Evolutionary conservation across 306 rosid species (phyloP), one percentile per base, ranked within the genome.

Genomic region (Vigna reflexopilosa): DNA sequence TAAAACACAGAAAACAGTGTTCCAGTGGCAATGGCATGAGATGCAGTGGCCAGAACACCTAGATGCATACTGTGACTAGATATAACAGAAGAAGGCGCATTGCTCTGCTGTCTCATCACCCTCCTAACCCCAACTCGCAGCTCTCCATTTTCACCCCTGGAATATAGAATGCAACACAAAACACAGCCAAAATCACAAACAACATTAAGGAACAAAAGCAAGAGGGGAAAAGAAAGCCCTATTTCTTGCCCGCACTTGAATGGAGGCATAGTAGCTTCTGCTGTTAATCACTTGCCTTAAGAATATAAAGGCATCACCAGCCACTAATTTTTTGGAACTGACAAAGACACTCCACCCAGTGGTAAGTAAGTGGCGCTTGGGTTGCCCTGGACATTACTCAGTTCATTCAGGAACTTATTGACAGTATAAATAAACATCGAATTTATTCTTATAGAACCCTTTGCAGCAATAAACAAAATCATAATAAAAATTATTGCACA

Each of bases 261-360:
- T 67, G 72, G 36, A 42, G 36, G 36, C 17, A 66, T 42, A 42
- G 32, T 19, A 42, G 52, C 34, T 20, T 67, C 34, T 12, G 17
- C 36, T 12, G 30, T 42, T 42, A 42, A 67, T 20, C 36, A 67
- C 72, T 67, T 67, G 36, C 72, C 72, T 67, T 67, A 67, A 67
- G 72, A 67, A 67, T 67, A 67, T 67, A 67, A 67, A 67, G 34
- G 72, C 72, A 67, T 67, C 72, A 67, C 72, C 72, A 67, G 72
- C 72, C 19, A 44, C 72, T 42, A 67, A 67, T 17, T 67, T 67
- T 44, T 67, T 67, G 54, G 72, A 67, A 42, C 72, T 67, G 72
- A 67, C 72, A 44, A 67, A 67, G 72, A 67, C 54, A 67, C 72
- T 67, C 72, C 72, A 67, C 72, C 72, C 72, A 42, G 72, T 67